Base-by-base conservation (phyloP, 768 basidiomycete species). In the Russula emetica region DNA sequence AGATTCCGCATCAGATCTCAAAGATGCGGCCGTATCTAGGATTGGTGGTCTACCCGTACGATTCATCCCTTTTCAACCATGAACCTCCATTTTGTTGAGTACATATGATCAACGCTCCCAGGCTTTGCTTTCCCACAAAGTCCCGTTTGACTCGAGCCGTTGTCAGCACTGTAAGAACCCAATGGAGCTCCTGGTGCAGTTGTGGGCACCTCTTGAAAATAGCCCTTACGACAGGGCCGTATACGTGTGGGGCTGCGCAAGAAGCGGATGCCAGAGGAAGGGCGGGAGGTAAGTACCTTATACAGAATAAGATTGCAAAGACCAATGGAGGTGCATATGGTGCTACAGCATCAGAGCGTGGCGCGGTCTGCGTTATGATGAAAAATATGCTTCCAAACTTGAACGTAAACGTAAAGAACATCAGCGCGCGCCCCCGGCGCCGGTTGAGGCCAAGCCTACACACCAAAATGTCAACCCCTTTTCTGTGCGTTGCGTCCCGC, bases 31-130 rank as follows among this genome's bases (percentile, higher is more conserved):
- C 62, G 90, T 94, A 68, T 94, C 92, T 74, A 88, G 92, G 75
- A 87, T 94, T 66, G 92, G 92, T 72, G 92, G 92, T 72, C 82
- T 81, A 77, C 92, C 92, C 81, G 92, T 94, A 87, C 84, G 90
- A 82, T 76, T 75, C 76, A 75, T 78, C 78, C 77, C 74, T 74
- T 76, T 70, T 73, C 75, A 80, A 76, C 70, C 78, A 80, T 79
- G 76, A 79, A 75, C 61, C 69, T 69, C 69, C 58, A 62, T 60
- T 74, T 75, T 72, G 76, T 82, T 75, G 77, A 74, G 64, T 78
- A 74, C 74, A 75, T 71, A 71, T 69, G 42, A 51, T 45, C 26
- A 65, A 44, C 61, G 32, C 44, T 60, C 36, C 28, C 82, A 93
- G 92, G 87, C 87, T 52, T 85, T 93, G 68, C 78, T 93, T 69